Percentiles rank a stretch among this genome's conserved stretches.
Evolutionary conservation across 1,284 basidiomycete species (phyloP).

Genomic region (Cutaneotrichosporon cyanovorans): DNA sequence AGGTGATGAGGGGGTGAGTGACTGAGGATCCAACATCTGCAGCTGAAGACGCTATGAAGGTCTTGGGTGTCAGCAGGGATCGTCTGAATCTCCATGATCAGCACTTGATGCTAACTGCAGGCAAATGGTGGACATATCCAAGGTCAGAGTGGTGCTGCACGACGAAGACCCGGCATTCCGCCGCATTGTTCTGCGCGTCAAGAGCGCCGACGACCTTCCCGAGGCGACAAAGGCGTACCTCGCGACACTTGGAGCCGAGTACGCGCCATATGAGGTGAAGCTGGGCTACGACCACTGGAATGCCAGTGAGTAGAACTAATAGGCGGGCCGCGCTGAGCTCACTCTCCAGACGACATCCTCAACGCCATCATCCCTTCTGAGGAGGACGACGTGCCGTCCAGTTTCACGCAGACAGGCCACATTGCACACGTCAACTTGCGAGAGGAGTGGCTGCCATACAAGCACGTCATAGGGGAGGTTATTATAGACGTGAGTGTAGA

Average conservation of each 20-base stretch:
- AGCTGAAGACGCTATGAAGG: too few species aligned
- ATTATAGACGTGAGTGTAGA: slow-evolving; percentile 72
- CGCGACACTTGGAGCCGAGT: slow-evolving; percentile 50
- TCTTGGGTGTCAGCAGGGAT: neutral
- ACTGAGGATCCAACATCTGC: too few species aligned
- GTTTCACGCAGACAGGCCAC: slow-evolving; percentile 85
- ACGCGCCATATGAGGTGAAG: slow-evolving; percentile 57
- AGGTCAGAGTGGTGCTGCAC: slow-evolving; percentile 55
- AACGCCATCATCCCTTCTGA: slow-evolving; percentile 69
- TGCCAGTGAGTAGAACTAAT: slow-evolving; percentile 52
- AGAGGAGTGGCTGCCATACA: slow-evolving; percentile 84
- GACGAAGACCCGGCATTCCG: slow-evolving; percentile 50
- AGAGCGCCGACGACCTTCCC: slow-evolving; percentile 58
- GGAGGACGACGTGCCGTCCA: slow-evolving; percentile 68
- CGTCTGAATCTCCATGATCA: neutral
- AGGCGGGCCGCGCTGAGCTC: neutral
- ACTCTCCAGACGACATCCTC: slow-evolving; percentile 65
- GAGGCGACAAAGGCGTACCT: slow-evolving; percentile 54
- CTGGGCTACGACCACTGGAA: slow-evolving; percentile 80
- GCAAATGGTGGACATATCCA: slow-evolving; percentile 58
- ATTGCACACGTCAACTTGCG: slow-evolving; percentile 85
- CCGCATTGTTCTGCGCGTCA: slow-evolving; percentile 57
- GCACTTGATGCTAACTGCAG: slow-evolving; percentile 36
- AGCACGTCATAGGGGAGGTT: slow-evolving; percentile 81
- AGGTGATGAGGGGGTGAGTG: slow-evolving; percentile 55